phyloP scores from a whole-genome alignment of 129 eudicot species.

The Flaveria trinervia region DNA sequence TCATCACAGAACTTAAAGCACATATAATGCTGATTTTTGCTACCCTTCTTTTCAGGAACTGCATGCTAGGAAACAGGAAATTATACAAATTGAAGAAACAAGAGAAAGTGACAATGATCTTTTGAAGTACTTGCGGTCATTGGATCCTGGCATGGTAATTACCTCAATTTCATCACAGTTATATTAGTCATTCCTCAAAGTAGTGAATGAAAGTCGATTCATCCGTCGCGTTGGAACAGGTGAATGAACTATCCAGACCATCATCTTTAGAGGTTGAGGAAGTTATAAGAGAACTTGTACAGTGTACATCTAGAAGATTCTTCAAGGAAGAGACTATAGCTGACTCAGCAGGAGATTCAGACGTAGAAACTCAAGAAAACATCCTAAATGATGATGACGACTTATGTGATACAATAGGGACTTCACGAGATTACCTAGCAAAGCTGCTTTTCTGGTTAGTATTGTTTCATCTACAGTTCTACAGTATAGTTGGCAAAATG shows the following conservation, averaged over 20 bases:
- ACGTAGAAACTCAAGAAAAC: constrained; percentile 37
- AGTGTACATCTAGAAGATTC: constrained; percentile 48
- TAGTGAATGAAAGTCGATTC: neutral
- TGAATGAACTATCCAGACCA: constrained; percentile 75
- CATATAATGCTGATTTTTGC: constrained; percentile 15
- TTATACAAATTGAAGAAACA: constrained; percentile 54
- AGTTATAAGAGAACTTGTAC: constrained; percentile 73
- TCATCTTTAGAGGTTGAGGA: constrained; percentile 93
- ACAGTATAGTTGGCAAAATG: neutral
- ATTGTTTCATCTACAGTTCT: constrained; percentile 20
- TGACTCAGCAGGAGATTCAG: constrained; percentile 32
- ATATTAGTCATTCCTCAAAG: neutral
- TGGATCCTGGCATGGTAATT: constrained; percentile 82
- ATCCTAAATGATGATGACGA: constrained; percentile 39
- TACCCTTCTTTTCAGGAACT: constrained; percentile 57
- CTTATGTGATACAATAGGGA: constrained; percentile 57
- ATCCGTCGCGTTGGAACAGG: constrained; percentile 50
- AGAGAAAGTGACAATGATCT: constrained; percentile 63
- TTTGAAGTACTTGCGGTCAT: constrained; percentile 63
- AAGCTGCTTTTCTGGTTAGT: constrained; percentile 93
- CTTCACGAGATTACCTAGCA: constrained; percentile 90
- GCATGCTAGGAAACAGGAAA: constrained; percentile 56
- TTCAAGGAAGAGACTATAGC: constrained; percentile 55
- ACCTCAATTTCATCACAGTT: neutral
- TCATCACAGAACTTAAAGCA: neutral